Conservation (phyloP, 2,329 filamentous ascomycete species). For the Alternaria postmessia region DNA sequence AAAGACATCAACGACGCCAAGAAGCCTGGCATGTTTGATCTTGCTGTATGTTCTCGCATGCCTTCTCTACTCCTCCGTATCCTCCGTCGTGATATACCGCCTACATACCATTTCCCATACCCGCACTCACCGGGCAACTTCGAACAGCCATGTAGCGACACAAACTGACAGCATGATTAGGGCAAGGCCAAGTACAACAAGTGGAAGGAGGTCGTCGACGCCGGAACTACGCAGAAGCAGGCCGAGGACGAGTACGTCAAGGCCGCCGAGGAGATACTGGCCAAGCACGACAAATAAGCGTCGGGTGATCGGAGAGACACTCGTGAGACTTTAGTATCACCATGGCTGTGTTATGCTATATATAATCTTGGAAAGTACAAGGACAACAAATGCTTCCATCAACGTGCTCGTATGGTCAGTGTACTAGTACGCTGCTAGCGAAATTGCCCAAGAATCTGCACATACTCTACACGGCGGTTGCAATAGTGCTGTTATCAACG, state of each 20-base stretch:
- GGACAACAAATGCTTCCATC: neutral
- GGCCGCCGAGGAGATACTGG: conserved; percentile 76
- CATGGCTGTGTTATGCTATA: conserved; percentile 37
- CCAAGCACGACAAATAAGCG: conserved; percentile 67
- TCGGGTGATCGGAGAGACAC: neutral
- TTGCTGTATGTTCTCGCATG: conserved; percentile 63
- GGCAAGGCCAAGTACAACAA: conserved; percentile 81
- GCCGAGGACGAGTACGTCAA: conserved; percentile 81
- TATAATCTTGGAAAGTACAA: neutral
- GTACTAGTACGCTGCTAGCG: neutral
- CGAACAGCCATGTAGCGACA: neutral
- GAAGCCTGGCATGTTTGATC: conserved; percentile 72
- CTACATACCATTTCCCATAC: conserved; percentile 1
- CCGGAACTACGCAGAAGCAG: conserved; percentile 66
- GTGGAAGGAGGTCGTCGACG: conserved; percentile 76
- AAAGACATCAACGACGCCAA: conserved; percentile 53
- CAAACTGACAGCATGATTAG: conserved; percentile 53
- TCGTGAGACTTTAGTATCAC: conserved; percentile 14
- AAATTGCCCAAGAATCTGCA: neutral
- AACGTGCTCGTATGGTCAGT: neutral
- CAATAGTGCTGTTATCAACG: neutral
- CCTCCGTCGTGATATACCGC: neutral
- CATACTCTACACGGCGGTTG: neutral
- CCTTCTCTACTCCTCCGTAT: neutral
- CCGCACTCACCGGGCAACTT: neutral